Conservation (phyloP, 441 rosid species). For the Hura crepitans region DNA sequence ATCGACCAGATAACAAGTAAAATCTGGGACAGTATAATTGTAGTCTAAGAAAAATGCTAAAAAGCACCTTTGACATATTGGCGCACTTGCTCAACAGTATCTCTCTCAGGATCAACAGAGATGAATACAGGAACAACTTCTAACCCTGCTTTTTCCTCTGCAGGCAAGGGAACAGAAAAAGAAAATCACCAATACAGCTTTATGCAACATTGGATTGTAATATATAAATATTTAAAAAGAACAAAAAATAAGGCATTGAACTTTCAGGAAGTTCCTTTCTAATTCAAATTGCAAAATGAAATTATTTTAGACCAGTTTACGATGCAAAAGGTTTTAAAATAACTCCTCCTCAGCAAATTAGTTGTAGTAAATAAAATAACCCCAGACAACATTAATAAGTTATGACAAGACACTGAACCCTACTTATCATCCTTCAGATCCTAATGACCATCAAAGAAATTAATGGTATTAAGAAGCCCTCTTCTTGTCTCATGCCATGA, state of each 20-base stretch:
- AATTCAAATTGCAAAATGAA: neutral
- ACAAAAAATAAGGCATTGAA: neutral
- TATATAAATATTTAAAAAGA: neutral
- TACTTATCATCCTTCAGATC: neutral
- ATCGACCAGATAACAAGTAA: neutral
- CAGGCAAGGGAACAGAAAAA: constrained; percentile 8
- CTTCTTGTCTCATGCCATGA: neutral
- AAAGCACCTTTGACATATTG: constrained; percentile 81
- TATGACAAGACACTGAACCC: neutral
- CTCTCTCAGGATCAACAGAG: constrained; percentile 95
- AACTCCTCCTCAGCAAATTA: neutral
- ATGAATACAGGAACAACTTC: constrained; percentile 78
- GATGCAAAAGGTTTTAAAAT: constrained; percentile 2
- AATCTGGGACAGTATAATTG: neutral
- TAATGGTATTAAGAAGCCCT: neutral
- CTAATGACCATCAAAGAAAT: neutral
- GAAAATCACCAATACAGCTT: neutral
- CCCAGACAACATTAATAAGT: neutral
- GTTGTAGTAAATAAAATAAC: neutral
- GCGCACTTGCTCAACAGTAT: constrained; percentile 78
- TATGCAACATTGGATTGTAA: neutral
- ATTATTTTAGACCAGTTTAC: neutral
- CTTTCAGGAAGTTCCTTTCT: neutral
- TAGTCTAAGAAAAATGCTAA: neutral
- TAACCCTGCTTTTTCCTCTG: constrained; percentile 70